Conservation (phyloP, 805 yeast genomes). For the Candida coquimbonensis region DNA sequence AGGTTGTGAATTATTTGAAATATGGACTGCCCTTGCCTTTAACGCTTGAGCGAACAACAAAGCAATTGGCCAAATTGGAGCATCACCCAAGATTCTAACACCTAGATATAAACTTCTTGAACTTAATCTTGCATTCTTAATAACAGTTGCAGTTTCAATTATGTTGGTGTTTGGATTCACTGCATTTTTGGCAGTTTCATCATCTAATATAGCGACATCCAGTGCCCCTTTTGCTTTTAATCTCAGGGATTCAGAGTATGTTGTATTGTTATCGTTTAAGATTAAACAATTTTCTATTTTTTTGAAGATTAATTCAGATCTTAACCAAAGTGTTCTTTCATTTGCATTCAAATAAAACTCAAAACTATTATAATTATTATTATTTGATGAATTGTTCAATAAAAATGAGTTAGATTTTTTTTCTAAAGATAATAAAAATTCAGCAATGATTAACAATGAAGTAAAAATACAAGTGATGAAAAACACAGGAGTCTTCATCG, state of each 20-base stretch:
- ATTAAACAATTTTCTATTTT: constrained; percentile 53
- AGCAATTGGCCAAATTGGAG: constrained; percentile 83
- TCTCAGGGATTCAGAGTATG: constrained; percentile 52
- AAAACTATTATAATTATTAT: constrained; percentile 1
- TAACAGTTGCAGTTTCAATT: constrained; percentile 39
- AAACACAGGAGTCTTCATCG: constrained; percentile 69
- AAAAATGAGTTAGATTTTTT: constrained; percentile 33
- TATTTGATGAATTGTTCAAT: neutral
- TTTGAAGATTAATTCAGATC: constrained; percentile 51
- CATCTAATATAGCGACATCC: constrained; percentile 43
- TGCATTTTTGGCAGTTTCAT: constrained; percentile 41
- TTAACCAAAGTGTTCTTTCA: constrained; percentile 60
- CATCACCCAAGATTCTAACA: constrained; percentile 71
- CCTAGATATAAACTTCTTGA: constrained; percentile 60
- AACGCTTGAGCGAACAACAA: constrained; percentile 74
- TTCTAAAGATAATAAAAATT: constrained; percentile 53
- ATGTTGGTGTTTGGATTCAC: constrained; percentile 37
- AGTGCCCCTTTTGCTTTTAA: constrained; percentile 54
- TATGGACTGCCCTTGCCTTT: constrained; percentile 51
- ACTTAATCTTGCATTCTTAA: constrained; percentile 43
- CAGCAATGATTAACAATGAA: constrained; percentile 54
- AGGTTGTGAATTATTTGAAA: constrained; percentile 21
- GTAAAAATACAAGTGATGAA: constrained; percentile 66
- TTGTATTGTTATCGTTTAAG: constrained; percentile 44
- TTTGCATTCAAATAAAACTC: constrained; percentile 29